Evolutionary conservation across 495 filamentous ascomycete species (phyloP), one percentile per base, ranked within the genome.

Genomic region (Aspergillus funiculosus): DNA sequence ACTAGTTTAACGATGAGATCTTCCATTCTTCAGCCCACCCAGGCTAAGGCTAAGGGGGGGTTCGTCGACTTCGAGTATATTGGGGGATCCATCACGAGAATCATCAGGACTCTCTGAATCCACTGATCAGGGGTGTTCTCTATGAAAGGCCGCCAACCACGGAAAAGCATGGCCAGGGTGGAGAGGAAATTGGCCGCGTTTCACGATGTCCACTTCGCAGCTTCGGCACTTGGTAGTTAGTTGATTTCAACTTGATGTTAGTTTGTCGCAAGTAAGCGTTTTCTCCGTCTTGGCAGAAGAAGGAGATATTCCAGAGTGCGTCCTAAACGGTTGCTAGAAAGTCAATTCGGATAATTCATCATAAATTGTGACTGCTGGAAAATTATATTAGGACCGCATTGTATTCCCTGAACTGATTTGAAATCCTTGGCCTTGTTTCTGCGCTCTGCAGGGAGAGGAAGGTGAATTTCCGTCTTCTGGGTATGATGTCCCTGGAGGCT

Each of bases 271-370:
- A 47, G 50, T 21, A 48, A 41, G 46, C 37, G 50, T 43, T 54
- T 54, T 25, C 37, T 54, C 51, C 51, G 51, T 50, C 51, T 54
- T 43, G 46, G 51, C 51, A 10, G 50, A 0, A 8, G 22, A 11
- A 25, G n/a, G 10, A n/a, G 13, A 41, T 35, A 13, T n/a, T n/a
- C n/a, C n/a, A n/a, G n/a, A n/a, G n/a, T n/a, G n/a, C n/a, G 26
- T 32, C 28, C 28, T 43, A 32, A 29, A 22, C 15, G 21, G 5
- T 29, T 43, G n/a, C 26, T 21, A 22, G 38, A 7, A 3, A 32
- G 25, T 7, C 1, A 21, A 15, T n/a, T 17, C 9, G 17, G 25
- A 13, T 9, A 15, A 37, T 31, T 29, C 10, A 18, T 17, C 21
- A 32, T 21, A 24, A 34, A 9, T 25, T 21, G 7, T 21, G 21